Base-by-base conservation (phyloP, 2,329 filamentous ascomycete genomes). In the Fusarium mangiferae region DNA sequence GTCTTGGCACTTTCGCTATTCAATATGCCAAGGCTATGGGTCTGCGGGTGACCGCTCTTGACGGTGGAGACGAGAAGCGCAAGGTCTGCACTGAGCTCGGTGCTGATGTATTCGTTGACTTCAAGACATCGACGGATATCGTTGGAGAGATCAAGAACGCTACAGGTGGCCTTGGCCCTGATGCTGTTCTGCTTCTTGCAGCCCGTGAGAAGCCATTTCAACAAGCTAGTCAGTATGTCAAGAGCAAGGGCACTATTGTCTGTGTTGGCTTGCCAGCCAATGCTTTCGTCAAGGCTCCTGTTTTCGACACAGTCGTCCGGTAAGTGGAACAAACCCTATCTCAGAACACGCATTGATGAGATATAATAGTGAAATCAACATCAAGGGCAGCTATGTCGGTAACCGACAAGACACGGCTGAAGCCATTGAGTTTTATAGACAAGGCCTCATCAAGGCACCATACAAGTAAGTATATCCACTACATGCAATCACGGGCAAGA, bases 21-120 rank as follows among this genome's bases (percentile, higher is more conserved):
- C 94, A 97, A 83, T 97, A 96, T 82, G 94, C 93, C 45, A 93
- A 92, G 82, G 94, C 94, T 28, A 96, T 97, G 94, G 94, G 94
- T 61, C 84, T 96, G 49, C 87, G 90, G 62, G 86, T 90, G 62
- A 91, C 96, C 75, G 94, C 91, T 70, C 94, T 97, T 72, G 94
- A 97, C 78, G 89, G 89, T n/a, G 94, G 94, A 36, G 90, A 91
- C 1, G 93, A 95, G 83, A 97, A 97, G 89, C 87, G 85, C 80
- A 85, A 89, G 75, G 89, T 94, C 85, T 91, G 89, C 80, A 85
- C 89, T 78, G 81, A 89, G 73, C 89, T 97, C 33, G 94, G 94
- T 42, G 91, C 93, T 5, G 83, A 87, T 46, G 83, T 86, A 28
- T 98, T 92, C 79, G 88, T 98, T 80, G 95, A 98, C 85, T 98